phyloP scores from a whole-genome alignment of 2,329 filamentous ascomycete species.

The Xenoacremonium recifei region DNA sequence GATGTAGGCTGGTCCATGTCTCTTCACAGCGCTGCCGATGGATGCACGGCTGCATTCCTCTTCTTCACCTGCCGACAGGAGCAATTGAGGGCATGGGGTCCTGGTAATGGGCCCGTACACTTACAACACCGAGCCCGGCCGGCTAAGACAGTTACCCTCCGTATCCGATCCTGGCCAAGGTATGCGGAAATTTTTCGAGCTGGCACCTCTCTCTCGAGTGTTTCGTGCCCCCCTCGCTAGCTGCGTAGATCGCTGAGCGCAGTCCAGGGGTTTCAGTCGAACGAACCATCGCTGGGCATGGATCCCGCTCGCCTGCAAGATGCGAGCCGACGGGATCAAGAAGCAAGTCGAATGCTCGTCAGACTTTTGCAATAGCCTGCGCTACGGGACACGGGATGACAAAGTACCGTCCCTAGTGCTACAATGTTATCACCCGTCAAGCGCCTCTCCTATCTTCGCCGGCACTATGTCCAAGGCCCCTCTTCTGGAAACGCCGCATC shows the following conservation, averaged over 20 bases:
- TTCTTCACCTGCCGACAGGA: too few species aligned
- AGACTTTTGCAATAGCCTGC: neutral
- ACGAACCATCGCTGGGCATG: too few species aligned
- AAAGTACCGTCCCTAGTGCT: too few species aligned
- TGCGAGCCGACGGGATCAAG: neutral
- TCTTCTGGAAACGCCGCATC: conserved; percentile 4
- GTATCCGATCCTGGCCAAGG: too few species aligned
- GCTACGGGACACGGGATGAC: too few species aligned
- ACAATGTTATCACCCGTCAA: too few species aligned
- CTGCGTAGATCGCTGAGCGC: conserved; percentile 16
- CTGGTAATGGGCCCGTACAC: neutral
- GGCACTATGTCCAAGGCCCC: conserved; percentile 6
- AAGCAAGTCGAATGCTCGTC: neutral
- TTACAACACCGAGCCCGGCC: too few species aligned
- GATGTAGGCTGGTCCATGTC: too few species aligned
- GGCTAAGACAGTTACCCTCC: too few species aligned
- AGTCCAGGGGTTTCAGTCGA: neutral
- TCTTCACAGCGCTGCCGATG: too few species aligned
- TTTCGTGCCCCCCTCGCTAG: conserved; percentile 19
- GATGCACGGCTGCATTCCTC: too few species aligned
- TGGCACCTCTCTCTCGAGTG: conserved; percentile 5
- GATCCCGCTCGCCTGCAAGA: neutral
- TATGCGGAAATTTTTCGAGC: neutral
- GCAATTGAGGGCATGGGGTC: neutral
- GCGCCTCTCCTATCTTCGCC: neutral